Evolutionary conservation across 192 early-diverging fungal genomes (phyloP), one percentile per base, ranked within the genome.

Genomic region (Physocladia obscura): DNA sequence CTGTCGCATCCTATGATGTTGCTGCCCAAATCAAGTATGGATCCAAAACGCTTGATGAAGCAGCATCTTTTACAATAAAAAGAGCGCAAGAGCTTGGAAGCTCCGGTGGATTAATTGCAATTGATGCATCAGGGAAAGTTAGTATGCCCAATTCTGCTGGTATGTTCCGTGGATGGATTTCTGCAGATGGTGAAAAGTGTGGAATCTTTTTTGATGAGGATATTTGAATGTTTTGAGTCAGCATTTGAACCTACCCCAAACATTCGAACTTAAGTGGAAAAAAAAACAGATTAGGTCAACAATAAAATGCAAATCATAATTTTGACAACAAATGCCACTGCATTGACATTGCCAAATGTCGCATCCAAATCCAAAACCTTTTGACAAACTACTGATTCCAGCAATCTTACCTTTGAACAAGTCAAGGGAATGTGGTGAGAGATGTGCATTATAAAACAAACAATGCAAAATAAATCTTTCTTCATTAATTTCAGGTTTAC

Each of bases 141-240:
- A 60, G n/a, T 6, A 69, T 52, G 49, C 21, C 61, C 59, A 82
- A 82, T 74, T 68, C 69, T 8, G 6, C 24, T 24, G 81, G 76
- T 36, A 82, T 82, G 81, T 82, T 62, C 49, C 62, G 81, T 35
- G 81, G 81, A 3, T 82, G 71, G 63, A 73, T 82, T 49, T 40
- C 63, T 2, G 57, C 54, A 1, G 77, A 78, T 35, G 74, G 73
- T 13, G 69, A 75, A 15, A 67, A 76, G 5, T 55, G 81, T 48
- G 48, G 31, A 22, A 74, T 82, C n/a, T 82, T 80, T 50, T 32
- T 57, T 0, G 77, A 77, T 50, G 76, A 81, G 69, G 57, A 22
- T 49, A 36, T 30, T 59, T 59, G 31, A 34, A 24, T n/a, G n/a
- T n/a, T 75, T 72, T n/a, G n/a, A n/a, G n/a, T n/a, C n/a, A n/a